Base-by-base conservation (phyloP, 2,329 filamentous ascomycete species). In the Xylaria sp. region DNA sequence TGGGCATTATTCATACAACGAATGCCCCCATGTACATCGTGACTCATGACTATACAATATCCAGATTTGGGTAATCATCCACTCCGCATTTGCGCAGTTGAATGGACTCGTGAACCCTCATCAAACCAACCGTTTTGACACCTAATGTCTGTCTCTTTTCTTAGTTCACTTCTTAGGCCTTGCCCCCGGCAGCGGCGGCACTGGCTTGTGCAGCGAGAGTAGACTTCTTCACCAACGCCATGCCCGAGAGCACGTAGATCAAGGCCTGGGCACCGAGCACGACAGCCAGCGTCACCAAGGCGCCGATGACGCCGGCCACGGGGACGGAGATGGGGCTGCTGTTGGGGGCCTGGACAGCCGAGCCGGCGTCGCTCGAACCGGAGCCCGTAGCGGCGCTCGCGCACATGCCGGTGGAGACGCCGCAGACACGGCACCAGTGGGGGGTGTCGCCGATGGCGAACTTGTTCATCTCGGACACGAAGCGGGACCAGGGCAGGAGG, bases 231-330 rank as follows among this genome's bases (percentile, higher is more conserved):
- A 80, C 79, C 19, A 84, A 67, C 23, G 79, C 79, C 63, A 84
- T 67, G 10, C 82, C 81, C 5, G 75, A 77, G 5, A 80, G 13
- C 15, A 77, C 68, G 69, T 83, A 73, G 43, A 82, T 71, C 13
- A 81, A 70, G 9, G 73, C 79, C 71, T 83, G 76, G 19, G 81
- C 37, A 13, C 76, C 78, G 40, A 84, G 74, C 15, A 85, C 76
- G 10, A 84, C 80, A 9, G 78, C 78, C 4, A 86, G 74, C 0
- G 84, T 84, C 37, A 90, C 80, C 66, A 93, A 75, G 43, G 92
- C 91, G 44, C 91, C 88, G 52, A 96, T 93, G 4, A 94, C 91
- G 53, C 92, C 92, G 0, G 91, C 92, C n/a, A 93, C 87, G 5
- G 86, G 83, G 37, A 82, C 85, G 52, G 88, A 90, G 27, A 96